Base-by-base conservation (phyloP, 768 basidiomycete genomes). In the Hydnomerulius pinastri region DNA sequence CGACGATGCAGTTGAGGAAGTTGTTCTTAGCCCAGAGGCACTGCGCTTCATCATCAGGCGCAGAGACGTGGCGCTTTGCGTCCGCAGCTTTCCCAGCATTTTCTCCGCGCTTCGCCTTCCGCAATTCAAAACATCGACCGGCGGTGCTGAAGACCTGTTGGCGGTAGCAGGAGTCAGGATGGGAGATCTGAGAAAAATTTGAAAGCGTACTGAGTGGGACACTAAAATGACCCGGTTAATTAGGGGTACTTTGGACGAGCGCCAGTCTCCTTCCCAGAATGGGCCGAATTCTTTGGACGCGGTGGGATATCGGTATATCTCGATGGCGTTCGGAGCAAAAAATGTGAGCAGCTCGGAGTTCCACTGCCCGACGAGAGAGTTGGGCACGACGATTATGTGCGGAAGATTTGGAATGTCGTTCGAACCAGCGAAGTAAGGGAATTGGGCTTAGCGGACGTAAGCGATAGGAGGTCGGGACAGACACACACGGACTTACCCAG, bases 1-100 rank as follows among this genome's bases (percentile, higher is more conserved):
- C 67, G 3, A 67, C 11, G 0, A 50, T 38, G n/a, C 58, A 44
- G 0, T 56, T 45, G 12, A 62, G 48, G 32, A 43, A 65, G 0
- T 50, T 18, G 1, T 47, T 55, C 1, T 55, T 53, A 21, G 51
- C 12, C 46, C 46, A 48, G 3, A 48, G 7, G 27, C 37, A 48
- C 9, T 13, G 4, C 3, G 20, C 17, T 4, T 43, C 25, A 18
- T 12, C 24, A 0, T n/a, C n/a, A 17, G 15, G 6, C 20, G 27
- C 2, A 24, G 2, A 13, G 8, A 0, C 17, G 21, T 15, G 15
- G 13, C 33, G 36, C 8, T 5, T 28, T 15, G 39, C 37, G 6
- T 37, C 23, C 0, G 25, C 12, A 3, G 46, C 46, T 12, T 48
- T 48, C 9, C 33, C 33, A 2, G 13, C 25, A 21, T 48, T 48